Evolutionary conservation across 2,329 filamentous ascomycete species (phyloP).

Genomic region (Tothia fuscella): DNA sequence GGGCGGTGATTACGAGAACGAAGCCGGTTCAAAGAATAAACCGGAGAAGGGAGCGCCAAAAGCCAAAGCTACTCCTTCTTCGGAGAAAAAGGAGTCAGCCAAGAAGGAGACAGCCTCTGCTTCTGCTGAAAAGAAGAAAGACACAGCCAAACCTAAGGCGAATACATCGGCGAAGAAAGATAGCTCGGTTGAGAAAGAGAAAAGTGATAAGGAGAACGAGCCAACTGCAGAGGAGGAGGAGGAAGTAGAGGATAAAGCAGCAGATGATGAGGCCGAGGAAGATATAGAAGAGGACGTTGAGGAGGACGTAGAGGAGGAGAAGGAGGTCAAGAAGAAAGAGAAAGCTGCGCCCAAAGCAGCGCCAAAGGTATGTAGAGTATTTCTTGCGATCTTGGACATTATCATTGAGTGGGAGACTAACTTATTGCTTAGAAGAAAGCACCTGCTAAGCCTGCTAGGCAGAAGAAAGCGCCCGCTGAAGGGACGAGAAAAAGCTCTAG

Average conservation of each 20-base stretch:
- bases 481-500: slow-evolving; percentile 16
- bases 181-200: neutral
- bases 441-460: neutral
- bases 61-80: slow-evolving; percentile 21
- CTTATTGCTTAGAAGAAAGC: neutral
- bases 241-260: slow-evolving; percentile 4
- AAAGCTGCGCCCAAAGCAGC: slow-evolving; percentile 2
- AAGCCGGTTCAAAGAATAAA: slow-evolving; percentile 31
- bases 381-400: neutral
- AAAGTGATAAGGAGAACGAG: neutral
- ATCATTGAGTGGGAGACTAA: neutral
- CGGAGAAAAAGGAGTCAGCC: slow-evolving; percentile 11
- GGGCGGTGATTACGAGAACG: slow-evolving; percentile 30
- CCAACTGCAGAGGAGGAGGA: slow-evolving; percentile 10
- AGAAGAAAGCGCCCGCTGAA: slow-evolving; percentile 5
- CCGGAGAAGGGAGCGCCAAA: slow-evolving; percentile 30
- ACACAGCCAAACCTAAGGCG: slow-evolving; percentile 22
- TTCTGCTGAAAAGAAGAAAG: slow-evolving; percentile 14
- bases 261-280: neutral
- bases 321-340: neutral
- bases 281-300: no score
- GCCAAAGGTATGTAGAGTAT: neutral
- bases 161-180: slow-evolving; percentile 9
- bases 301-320: neutral
- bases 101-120: slow-evolving; percentile 18